Base-by-base conservation (phyloP, 257 asterid species). In the Leonotis leonurus region DNA sequence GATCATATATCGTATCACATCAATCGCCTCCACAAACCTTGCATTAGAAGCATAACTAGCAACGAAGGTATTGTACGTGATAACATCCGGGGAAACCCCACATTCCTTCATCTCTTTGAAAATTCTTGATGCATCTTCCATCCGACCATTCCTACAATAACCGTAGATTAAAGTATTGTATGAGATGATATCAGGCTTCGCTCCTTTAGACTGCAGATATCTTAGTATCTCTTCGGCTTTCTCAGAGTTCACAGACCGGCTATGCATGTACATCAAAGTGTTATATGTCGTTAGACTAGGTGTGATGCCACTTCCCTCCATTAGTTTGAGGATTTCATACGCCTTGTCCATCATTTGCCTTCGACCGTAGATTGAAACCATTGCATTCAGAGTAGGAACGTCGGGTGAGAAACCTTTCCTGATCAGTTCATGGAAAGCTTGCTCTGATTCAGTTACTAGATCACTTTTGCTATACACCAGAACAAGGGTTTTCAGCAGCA, bases 341-440 rank as follows among this genome's bases (percentile, higher is more conserved):
- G 86, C 95, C 68, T 84, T 80, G 16, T 73, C 77, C 13, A 68
- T 70, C 86, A 89, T 78, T 44, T 84, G 95, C 69, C 95, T 79
- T 50, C 99, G 68, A 1, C 99, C 96, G 51, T 92, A 92, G 17
- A 89, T 84, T 24, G 96, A 86, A 68, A 91, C 78, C 95, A 88
- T 84, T 32, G 99, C 80, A 57, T 92, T 92, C 49, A 92, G 70
- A 14, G 95, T 82, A 25, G 85, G 74, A 37, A 92, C 75, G 46
- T 83, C 94, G 2, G 88, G 83, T 1, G 81, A 73, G 20, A 46
- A 86, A 2, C 95, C 95, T 65, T 69, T 86, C 51, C 70, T 72
- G 48, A 68, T 75, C 55, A 92, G 73, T 82, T 85, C 89, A 7
- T 53, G 39, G 64, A 92, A 92, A 18, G 95, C 97, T 46, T 56